phyloP scores from a whole-genome alignment of 129 eudicot genomes.

The Oenanthe sinensis region DNA sequence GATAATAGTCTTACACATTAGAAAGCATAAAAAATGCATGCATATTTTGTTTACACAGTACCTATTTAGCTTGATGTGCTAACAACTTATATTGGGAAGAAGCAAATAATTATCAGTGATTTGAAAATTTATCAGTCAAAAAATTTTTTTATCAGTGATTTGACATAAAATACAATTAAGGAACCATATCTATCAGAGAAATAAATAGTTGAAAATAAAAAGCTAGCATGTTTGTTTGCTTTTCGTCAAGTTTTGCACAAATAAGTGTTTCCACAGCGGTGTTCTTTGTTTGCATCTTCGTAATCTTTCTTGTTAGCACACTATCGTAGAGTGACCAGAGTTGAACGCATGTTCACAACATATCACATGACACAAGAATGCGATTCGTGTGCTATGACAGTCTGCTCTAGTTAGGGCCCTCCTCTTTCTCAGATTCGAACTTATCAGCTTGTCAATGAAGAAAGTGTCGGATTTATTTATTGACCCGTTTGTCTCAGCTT shows the following conservation, averaged over 20 bases:
- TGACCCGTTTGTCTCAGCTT: no score
- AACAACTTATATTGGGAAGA: no score
- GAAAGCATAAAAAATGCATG: no score
- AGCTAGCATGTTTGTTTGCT: neutral
- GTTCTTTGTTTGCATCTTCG: neutral
- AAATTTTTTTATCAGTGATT: no score
- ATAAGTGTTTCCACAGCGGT: neutral
- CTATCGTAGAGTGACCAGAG: neutral
- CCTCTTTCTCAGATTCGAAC: neutral
- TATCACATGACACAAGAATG: neutral
- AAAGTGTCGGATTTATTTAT: no score
- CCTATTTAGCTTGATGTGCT: no score
- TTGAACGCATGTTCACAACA: neutral
- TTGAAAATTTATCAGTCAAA: no score
- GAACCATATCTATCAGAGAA: neutral
- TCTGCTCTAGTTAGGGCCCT: neutral
- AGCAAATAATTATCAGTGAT: no score
- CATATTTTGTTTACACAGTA: no score
- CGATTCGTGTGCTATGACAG: neutral
- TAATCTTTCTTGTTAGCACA: neutral
- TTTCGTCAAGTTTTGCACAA: neutral
- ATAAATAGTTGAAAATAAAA: neutral
- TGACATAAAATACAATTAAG: neutral
- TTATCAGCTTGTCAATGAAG: neutral
- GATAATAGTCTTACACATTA: no score